Conservation (phyloP, 2,329 filamentous ascomycete genomes). For the Penicillium sp. region DNA sequence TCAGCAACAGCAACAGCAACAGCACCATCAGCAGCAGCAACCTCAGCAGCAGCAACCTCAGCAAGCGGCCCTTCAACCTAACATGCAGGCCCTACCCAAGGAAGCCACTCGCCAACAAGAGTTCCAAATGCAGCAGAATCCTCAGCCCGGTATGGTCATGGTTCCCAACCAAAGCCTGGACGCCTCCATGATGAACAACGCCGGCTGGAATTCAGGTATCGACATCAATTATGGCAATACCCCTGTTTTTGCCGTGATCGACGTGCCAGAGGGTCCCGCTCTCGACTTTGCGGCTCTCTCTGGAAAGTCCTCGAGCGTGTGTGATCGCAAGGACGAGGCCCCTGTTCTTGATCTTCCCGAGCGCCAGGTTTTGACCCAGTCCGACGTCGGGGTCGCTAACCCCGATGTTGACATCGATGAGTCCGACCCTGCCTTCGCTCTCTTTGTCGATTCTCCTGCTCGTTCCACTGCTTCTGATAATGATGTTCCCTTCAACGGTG, state of each 20-base stretch:
- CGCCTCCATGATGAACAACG: constrained; percentile 61
- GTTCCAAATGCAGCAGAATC: constrained; percentile 60
- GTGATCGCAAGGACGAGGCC: constrained; percentile 51
- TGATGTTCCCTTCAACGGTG: constrained; percentile 45
- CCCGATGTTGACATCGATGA: constrained; percentile 56
- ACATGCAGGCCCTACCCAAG: constrained; percentile 56
- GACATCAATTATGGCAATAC: constrained; percentile 46
- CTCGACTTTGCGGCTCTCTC: constrained; percentile 64
- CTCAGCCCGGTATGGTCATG: constrained; percentile 72
- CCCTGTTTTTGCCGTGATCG: constrained; percentile 64
- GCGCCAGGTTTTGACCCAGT: constrained; percentile 11
- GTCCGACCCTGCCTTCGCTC: constrained; percentile 45
- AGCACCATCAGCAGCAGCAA: constrained; percentile 39
- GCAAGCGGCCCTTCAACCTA: constrained; percentile 38
- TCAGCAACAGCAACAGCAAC: constrained; percentile 42
- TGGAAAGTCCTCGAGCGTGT: constrained; percentile 61
- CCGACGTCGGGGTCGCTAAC: constrained; percentile 23
- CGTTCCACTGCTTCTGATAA: constrained; percentile 29
- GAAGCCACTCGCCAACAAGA: constrained; percentile 59
- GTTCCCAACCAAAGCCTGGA: constrained; percentile 77
- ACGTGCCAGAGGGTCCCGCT: constrained; percentile 64
- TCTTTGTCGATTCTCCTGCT: constrained; percentile 52
- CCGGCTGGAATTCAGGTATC: constrained; percentile 46
- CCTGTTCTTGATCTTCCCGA: constrained; percentile 47
- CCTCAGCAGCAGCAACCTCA: constrained; percentile 42